Base-by-base conservation (phyloP, 352 stramenopile genomes). In the Globisporangium mamillatum region DNA sequence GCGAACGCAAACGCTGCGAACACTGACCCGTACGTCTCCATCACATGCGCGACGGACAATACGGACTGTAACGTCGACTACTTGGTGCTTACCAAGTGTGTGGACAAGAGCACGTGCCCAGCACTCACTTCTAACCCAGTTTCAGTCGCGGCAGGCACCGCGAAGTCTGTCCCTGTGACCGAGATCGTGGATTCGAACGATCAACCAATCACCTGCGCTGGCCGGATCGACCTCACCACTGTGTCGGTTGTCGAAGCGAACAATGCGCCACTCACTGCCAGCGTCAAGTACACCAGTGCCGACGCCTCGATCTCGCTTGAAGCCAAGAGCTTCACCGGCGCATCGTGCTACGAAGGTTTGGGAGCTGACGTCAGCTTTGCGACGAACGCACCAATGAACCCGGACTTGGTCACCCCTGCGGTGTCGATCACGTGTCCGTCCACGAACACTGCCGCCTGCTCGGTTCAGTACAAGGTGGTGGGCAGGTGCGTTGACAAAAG, bases 401-500 rank as follows among this genome's bases (percentile, higher is more conserved):
- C 50, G 14, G 22, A 4, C 9, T 32, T 32, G 22, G 22, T 18
- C 24, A 58, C 24, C 12, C 27, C 60, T 25, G n/a, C 27, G 10
- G 8, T 66, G 3, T 8, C 34, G 20, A 22, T 66, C 46, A 27
- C 41, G n/a, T 66, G 60, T 25, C 29, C 60, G 0, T 52, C 60
- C 0, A 4, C 25, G 4, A 24, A 4, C 38, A 46, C 38, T 46
- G 38, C 25, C 16, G 1, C 25, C 24, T 65, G 60, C 60, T 32
- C 12, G n/a, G 25, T 65, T 25, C 25, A 57, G 60, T 46, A 65
- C 25, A n/a, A 65, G 24, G 9, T 65, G 8, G n/a, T 57, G 0
- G 60, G 14, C 60, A 27, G 20, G n/a, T 62, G 56, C 7, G n/a
- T 62, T 1, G 8, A 10, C 4, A 1, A 16, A 10, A 63, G 12